A percentile compares a stretch with the other conserved stretches of the same genome.
These are phyloP conservation scores for Septoria petroselini DNA, from an alignment of 2,329 filamentous ascomycete species.

Conservation along the genomic window DNA sequence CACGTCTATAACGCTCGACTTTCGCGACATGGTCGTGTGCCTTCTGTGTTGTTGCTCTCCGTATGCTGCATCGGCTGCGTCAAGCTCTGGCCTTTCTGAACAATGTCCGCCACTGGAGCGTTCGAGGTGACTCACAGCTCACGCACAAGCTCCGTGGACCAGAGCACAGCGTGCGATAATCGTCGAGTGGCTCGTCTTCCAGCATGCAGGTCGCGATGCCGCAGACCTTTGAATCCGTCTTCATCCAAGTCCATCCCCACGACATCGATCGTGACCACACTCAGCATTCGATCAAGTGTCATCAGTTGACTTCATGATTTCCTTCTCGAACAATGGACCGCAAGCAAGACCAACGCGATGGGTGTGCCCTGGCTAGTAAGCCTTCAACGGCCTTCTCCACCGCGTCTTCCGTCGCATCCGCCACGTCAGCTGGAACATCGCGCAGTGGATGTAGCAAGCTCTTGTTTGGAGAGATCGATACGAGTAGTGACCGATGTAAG, in stretches of 20 bases:
- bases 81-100: conserved; percentile 18
- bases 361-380: conserved; percentile 34
- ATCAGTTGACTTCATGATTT: conserved; percentile 25
- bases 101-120: conserved; percentile 23
- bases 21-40: conserved; percentile 38
- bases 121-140: conserved; percentile 30
- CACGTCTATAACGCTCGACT: conserved; percentile 34
- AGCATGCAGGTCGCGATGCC: conserved; percentile 24
- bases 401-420: conserved; percentile 34
- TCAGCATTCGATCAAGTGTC: conserved; percentile 15
- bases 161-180: conserved; percentile 22
- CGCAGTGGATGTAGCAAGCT: conserved; percentile 40
- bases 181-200: conserved; percentile 22
- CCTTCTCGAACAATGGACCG: conserved; percentile 27
- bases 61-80: conserved; percentile 16
- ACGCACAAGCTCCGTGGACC: conserved; percentile 25
- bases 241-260: conserved; percentile 19
- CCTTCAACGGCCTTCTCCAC: conserved; percentile 37
- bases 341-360: conserved; percentile 30
- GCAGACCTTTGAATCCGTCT: conserved; percentile 19
- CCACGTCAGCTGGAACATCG: conserved; percentile 37
- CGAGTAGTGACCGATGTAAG: conserved; percentile 42
- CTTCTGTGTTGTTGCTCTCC: conserved; percentile 19
- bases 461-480: conserved; percentile 52
- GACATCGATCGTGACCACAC: conserved; percentile 21